phyloP scores from a whole-genome alignment of 805 yeast species.

The Candida incommunis region DNA sequence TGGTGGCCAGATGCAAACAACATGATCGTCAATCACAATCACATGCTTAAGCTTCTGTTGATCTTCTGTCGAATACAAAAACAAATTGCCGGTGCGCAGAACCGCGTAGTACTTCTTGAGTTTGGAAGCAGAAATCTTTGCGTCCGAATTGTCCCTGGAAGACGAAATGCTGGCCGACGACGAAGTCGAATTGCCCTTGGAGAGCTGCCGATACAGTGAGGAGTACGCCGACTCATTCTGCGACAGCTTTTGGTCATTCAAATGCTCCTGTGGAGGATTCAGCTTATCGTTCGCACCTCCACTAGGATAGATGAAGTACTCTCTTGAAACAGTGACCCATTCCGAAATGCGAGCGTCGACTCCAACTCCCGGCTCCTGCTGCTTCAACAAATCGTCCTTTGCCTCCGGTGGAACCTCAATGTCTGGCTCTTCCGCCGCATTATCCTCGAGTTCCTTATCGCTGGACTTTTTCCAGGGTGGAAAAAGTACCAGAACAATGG shows the following conservation, averaged over 20 bases:
- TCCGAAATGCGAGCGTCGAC: slow-evolving; percentile 41
- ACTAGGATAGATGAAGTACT: slow-evolving; percentile 42
- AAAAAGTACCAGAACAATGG: neutral
- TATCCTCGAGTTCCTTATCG: neutral
- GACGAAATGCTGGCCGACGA: slow-evolving; percentile 2
- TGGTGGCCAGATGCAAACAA: slow-evolving; percentile 81
- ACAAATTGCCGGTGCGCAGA: slow-evolving; percentile 75
- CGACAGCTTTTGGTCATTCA: slow-evolving; percentile 17
- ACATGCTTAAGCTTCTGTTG: slow-evolving; percentile 61
- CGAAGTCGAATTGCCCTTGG: slow-evolving; percentile 5
- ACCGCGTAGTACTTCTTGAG: slow-evolving; percentile 25
- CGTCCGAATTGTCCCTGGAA: neutral
- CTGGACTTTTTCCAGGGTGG: neutral
- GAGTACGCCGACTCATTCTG: slow-evolving; percentile 44
- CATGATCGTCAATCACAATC: slow-evolving; percentile 54
- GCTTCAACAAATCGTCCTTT: slow-evolving; percentile 10
- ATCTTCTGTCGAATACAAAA: slow-evolving; percentile 62
- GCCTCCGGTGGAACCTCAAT: neutral
- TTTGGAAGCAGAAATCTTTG: slow-evolving; percentile 7
- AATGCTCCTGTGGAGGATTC: slow-evolving; percentile 15
- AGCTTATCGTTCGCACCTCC: slow-evolving; percentile 21
- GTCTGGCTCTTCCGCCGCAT: neutral
- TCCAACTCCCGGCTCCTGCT: slow-evolving; percentile 46
- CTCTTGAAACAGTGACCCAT: slow-evolving; percentile 76
- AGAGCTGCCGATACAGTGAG: slow-evolving; percentile 34